Conservation (phyloP, 169 alveolate genomes). For the Plasmodium reichenowi region DNA sequence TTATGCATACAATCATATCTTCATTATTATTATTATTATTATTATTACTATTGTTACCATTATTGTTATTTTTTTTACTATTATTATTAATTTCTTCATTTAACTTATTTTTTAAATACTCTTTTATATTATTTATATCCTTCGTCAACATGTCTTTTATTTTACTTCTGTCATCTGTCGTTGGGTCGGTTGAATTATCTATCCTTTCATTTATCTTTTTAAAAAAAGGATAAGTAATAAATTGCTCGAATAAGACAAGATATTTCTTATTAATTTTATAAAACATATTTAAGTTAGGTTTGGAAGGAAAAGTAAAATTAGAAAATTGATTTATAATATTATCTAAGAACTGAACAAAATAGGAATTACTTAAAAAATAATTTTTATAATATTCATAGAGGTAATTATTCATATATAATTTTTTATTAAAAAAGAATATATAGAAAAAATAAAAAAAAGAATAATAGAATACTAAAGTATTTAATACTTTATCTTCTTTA, state of each 20-base stretch:
- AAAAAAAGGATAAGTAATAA: conserved; percentile 1
- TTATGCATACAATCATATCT: conserved; percentile 1
- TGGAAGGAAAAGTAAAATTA: conserved; percentile 17
- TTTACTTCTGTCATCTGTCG: not conserved
- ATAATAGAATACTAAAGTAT: conserved; percentile 57
- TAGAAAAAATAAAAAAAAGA: conserved; percentile 58
- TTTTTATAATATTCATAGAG: conserved; percentile 21
- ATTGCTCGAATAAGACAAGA: conserved; percentile 32
- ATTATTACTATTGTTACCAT: no score
- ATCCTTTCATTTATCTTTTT: not conserved
- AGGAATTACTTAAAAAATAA: conserved; percentile 22
- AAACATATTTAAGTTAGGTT: conserved; percentile 48
- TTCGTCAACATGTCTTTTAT: not conserved
- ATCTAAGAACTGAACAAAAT: conserved; percentile 24
- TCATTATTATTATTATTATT: no score
- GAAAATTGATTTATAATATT: conserved; percentile 14
- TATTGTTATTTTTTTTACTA: not conserved
- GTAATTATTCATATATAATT: not conserved
- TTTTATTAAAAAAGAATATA: conserved; percentile 27
- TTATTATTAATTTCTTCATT: not conserved
- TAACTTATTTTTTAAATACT: conserved; percentile 12
- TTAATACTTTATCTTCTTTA: conserved; percentile 45
- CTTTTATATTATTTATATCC: conserved; percentile 8
- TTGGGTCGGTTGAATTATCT: no score
- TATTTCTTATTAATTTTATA: conserved; percentile 32